These are phyloP conservation scores for Fraxinus ornus DNA, from an alignment of 305 asterid species.

Conservation along the genomic window DNA sequence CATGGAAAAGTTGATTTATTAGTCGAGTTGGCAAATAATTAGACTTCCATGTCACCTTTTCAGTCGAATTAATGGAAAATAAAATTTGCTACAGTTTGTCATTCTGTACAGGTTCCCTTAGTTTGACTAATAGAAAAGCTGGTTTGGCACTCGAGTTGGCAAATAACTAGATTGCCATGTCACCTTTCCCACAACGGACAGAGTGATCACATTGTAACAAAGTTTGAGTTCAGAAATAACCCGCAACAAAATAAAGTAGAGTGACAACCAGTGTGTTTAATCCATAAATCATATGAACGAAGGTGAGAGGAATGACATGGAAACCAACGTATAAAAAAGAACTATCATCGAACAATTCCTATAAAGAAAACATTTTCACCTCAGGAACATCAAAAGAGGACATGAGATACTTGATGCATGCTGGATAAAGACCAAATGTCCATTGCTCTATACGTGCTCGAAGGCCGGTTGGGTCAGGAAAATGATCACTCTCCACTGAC, in stretches of 20 bases:
- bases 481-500: slow-evolving; percentile 87
- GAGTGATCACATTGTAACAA: not conserved
- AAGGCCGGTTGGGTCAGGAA: slow-evolving; percentile 95
- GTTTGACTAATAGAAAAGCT: not conserved
- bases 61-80: not conserved
- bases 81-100: not conserved
- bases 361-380: slow-evolving; percentile 39
- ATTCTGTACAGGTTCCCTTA: not conserved
- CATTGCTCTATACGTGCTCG: slow-evolving; percentile 89
- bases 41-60: not conserved
- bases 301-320: not conserved
- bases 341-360: not conserved
- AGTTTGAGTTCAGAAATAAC: not conserved
- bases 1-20: not conserved
- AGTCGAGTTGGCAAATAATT: not conserved
- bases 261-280: not conserved
- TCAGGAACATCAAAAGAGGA: slow-evolving; percentile 96
- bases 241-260: not conserved
- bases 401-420: slow-evolving; percentile 96
- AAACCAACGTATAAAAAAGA: not conserved
- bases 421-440: slow-evolving; percentile 98
- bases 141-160: not conserved
- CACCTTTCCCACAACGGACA: not conserved
- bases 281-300: not conserved
- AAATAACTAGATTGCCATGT: not conserved